Evolutionary conservation across 2,329 filamentous ascomycete genomes (phyloP).

Genomic region (Cordyceps cateniannulata): DNA sequence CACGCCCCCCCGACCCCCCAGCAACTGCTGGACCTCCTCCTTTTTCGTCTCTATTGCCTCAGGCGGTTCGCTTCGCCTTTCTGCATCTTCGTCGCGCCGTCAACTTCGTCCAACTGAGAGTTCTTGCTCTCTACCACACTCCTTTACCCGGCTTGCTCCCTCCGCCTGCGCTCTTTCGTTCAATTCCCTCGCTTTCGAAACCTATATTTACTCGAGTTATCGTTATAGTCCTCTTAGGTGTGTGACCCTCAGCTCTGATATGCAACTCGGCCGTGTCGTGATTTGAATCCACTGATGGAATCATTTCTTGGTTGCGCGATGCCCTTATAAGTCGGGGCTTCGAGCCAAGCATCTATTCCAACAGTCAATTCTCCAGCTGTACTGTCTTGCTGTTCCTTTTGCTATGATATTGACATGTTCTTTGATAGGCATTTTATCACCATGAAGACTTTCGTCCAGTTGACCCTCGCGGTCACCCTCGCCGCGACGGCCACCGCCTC

Average conservation of each 20-base stretch:
- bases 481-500: slow-evolving; percentile 50
- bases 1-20: background rate
- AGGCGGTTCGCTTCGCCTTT: background rate
- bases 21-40: background rate
- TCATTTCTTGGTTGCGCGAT: background rate
- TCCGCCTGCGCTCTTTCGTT: slow-evolving; percentile 25
- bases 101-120: slow-evolving; percentile 47
- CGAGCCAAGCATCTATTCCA: background rate
- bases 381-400: background rate
- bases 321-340: background rate
- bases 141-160: slow-evolving; percentile 33
- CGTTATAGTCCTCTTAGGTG: background rate
- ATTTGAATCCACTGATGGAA: background rate
- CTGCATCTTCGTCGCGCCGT: slow-evolving; percentile 10
- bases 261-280: background rate
- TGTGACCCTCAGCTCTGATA: background rate
- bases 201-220: slow-evolving; percentile 12
- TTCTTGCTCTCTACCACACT: slow-evolving; percentile 48
- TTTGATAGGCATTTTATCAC: background rate
- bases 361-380: background rate
- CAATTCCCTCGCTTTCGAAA: slow-evolving; percentile 21
- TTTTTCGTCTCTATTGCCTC: slow-evolving; percentile 3
- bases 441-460: slow-evolving; percentile 16
- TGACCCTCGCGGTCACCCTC: slow-evolving; percentile 47
- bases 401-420: background rate